Base-by-base conservation (phyloP, 2,329 filamentous ascomycete species). In the Aureobasidium sp. region DNA sequence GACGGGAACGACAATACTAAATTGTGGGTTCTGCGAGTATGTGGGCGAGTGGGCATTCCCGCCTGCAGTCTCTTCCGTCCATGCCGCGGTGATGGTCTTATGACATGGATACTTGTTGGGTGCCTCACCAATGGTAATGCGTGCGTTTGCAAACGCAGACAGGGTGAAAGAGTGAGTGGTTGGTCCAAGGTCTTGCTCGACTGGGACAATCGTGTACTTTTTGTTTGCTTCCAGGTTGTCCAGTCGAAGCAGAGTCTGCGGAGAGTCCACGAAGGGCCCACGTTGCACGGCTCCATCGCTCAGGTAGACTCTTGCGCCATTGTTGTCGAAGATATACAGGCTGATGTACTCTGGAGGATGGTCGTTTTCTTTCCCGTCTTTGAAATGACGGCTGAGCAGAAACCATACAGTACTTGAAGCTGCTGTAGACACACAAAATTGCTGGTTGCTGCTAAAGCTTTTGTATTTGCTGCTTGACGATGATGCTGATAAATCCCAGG, bases 21-120 rank as follows among this genome's bases (percentile, higher is more conserved):
- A 97, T 72, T 97, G 92, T 0, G 94, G 94, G 68, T 97, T 99
- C 62, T 83, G 80, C n/a, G 87, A 83, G 75, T 94, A 97, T 9
- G 82, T 85, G 2, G 88, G 75, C 31, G 87, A 89, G 64, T 87
- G 85, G 0, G 90, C 85, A 70, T 91, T 95, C 34, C 94, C 94
- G 25, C 94, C 94, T 4, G 91, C 90, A 0, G 88, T 92, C 53
- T 87, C 84, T 58, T 84, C 79, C 2, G 84, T 91, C 94, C 94
- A 99, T 2, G 81, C 79, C 1, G 87, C 85, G 1, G 79, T 72
- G 27, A 87, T 72, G 62, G 85, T 84, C n/a, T 76, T 80, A 63
- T 82, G 79, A 67, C 86, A 77, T 0, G 78, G 72, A 69, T 89
- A 87, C 58, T 79, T 78, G 48, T 88, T 81, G 17, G 76, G 73